These are phyloP conservation scores for Dunaliella sp. DNA, from an alignment of 139 green algal species.

Conservation along the genomic window DNA sequence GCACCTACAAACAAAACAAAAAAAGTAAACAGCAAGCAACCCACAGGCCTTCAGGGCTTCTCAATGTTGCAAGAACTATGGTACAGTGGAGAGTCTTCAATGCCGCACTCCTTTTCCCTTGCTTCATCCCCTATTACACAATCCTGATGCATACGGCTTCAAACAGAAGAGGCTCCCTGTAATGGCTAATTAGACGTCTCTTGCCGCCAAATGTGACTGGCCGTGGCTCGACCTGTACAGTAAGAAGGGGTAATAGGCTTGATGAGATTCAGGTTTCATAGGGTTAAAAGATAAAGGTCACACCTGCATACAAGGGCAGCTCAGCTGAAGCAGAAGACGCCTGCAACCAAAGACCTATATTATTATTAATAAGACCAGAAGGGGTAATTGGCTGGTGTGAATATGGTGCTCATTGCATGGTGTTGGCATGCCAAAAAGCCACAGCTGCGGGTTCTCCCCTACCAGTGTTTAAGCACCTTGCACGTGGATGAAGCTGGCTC, in stretches of 20 bases:
- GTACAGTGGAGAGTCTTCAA: too few relatives aligned
- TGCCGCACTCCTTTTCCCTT: too few relatives aligned
- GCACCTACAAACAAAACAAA: background rate
- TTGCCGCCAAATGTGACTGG: background rate
- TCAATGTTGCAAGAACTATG: background rate
- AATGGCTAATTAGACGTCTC: background rate
- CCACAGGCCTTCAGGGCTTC: background rate
- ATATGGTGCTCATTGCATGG: background rate
- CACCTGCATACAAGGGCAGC: too few relatives aligned
- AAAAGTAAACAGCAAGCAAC: background rate
- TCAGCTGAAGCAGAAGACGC: too few relatives aligned
- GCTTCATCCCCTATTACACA: too few relatives aligned
- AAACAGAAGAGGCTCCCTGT: background rate
- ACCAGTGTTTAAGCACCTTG: too few relatives aligned
- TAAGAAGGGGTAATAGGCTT: background rate
- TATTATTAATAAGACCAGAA: too few relatives aligned
- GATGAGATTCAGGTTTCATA: background rate
- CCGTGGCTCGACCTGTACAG: background rate
- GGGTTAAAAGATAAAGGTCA: too few relatives aligned
- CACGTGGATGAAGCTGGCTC: too few relatives aligned
- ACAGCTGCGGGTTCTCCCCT: too few relatives aligned
- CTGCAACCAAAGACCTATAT: background rate
- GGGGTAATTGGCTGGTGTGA: too few relatives aligned
- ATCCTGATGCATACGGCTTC: background rate
- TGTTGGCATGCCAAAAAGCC: too few relatives aligned